phyloP scores from a whole-genome alignment of 208 protist genomes.

The Crithidia bombi region DNA sequence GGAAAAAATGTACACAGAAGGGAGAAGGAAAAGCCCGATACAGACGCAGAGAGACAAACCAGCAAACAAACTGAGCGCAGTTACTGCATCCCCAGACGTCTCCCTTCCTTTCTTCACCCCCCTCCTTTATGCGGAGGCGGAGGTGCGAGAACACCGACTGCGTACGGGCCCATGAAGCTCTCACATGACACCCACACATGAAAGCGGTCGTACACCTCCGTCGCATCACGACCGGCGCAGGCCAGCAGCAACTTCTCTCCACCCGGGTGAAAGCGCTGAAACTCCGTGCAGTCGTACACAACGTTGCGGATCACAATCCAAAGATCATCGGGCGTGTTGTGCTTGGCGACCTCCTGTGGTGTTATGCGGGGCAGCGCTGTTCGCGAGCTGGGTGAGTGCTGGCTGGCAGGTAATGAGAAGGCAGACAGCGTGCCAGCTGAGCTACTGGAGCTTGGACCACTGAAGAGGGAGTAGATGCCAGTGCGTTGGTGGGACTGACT shows the following conservation, averaged over 20 bases:
- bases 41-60: too few relatives aligned
- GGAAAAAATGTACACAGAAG: neutral
- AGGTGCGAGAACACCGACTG: slow-evolving; percentile 40
- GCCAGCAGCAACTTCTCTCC: slow-evolving; percentile 57
- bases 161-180: slow-evolving; percentile 60
- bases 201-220: slow-evolving; percentile 64
- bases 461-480: slow-evolving; percentile 1
- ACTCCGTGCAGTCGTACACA: slow-evolving; percentile 82
- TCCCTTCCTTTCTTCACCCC: neutral
- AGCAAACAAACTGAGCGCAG: neutral
- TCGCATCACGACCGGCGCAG: slow-evolving; percentile 74
- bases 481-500: slow-evolving; percentile 4
- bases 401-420: slow-evolving; percentile 10
- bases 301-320: slow-evolving; percentile 80
- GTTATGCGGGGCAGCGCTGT: slow-evolving; percentile 40
- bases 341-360: slow-evolving; percentile 51
- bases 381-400: slow-evolving; percentile 2
- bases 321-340: slow-evolving; percentile 64
- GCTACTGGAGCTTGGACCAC: slow-evolving; percentile 10
- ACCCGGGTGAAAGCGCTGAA: slow-evolving; percentile 76
- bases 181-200: slow-evolving; percentile 79
- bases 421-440: neutral
- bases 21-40: too few relatives aligned
- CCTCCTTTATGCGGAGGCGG: neutral
- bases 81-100: neutral